A percentile compares a stretch with the other conserved stretches of the same genome.
phyloP scores from a whole-genome alignment of 208 protist genomes.

The Crithidia fasciculata region DNA sequence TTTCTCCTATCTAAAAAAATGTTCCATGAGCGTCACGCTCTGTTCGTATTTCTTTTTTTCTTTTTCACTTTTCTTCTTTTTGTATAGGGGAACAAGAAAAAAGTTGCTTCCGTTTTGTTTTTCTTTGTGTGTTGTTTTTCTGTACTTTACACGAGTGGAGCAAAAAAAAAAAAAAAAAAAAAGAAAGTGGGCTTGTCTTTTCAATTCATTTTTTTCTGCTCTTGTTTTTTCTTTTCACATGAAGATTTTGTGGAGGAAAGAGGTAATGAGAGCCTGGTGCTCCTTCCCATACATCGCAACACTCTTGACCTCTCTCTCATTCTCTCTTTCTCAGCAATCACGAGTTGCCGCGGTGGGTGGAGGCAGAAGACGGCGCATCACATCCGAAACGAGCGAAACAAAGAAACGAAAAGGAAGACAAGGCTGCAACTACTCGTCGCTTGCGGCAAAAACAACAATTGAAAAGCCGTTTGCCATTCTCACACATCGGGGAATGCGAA shows the following conservation, averaged over 20 bases:
- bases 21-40: not conserved
- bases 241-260: not conserved
- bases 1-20: not conserved
- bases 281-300: too few relatives aligned
- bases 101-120: constrained; percentile 12
- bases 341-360: too few relatives aligned
- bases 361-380: too few relatives aligned
- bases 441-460: too few relatives aligned
- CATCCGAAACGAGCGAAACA: too few relatives aligned
- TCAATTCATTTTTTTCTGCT: constrained; percentile 13
- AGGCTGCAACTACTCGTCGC: too few relatives aligned
- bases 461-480: too few relatives aligned
- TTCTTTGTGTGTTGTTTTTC: constrained; percentile 1
- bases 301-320: too few relatives aligned
- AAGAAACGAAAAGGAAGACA: too few relatives aligned
- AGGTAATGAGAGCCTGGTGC: too few relatives aligned
- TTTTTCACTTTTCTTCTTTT: not conserved
- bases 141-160: not conserved
- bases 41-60: constrained; percentile 18
- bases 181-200: not conserved
- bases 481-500: too few relatives aligned
- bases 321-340: too few relatives aligned
- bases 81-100: constrained; percentile 13
- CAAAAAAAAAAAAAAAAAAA: not conserved
- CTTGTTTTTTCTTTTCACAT: not conserved